Conservation (phyloP, 768 basidiomycete species). For the Floccularia luteovirens region DNA sequence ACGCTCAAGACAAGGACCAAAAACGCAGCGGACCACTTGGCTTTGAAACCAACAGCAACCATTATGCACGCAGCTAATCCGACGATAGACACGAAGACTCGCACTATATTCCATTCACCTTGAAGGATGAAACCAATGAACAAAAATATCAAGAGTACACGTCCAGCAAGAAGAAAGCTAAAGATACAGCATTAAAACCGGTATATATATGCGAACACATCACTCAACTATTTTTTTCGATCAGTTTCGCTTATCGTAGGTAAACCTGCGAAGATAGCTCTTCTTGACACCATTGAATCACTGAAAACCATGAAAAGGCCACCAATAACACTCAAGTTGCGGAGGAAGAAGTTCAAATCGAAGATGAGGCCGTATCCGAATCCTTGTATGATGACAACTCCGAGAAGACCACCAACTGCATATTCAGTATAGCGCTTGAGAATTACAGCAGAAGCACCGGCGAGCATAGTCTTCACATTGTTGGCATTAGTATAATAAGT, state of each 20-base stretch:
- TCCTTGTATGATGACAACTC: slow-evolving; percentile 91
- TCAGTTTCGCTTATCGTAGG: slow-evolving; percentile 90
- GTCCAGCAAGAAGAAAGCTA: slow-evolving; percentile 96
- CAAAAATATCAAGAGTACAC: slow-evolving; percentile 95
- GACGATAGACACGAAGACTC: slow-evolving; percentile 82
- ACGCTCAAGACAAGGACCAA: slow-evolving; percentile 84
- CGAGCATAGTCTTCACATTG: slow-evolving; percentile 79
- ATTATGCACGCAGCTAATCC: slow-evolving; percentile 90
- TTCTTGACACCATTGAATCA: slow-evolving; percentile 86
- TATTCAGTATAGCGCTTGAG: slow-evolving; percentile 82
- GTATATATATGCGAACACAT: neutral
- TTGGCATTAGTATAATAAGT: too few species aligned
- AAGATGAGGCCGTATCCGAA: slow-evolving; percentile 99
- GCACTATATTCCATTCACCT: slow-evolving; percentile 82
- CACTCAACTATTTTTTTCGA: slow-evolving; percentile 88
- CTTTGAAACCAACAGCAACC: slow-evolving; percentile 99
- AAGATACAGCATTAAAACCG: slow-evolving; percentile 3
- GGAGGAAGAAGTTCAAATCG: slow-evolving; percentile 99
- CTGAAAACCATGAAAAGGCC: slow-evolving; percentile 99
- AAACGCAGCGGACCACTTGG: slow-evolving; percentile 97
- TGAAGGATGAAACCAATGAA: slow-evolving; percentile 97
- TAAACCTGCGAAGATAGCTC: slow-evolving; percentile 84
- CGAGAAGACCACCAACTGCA: slow-evolving; percentile 83
- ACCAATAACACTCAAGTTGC: slow-evolving; percentile 95
- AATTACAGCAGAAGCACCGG: slow-evolving; percentile 80